A percentile compares a stretch with the other conserved stretches of the same genome.
Evolutionary conservation across 495 filamentous ascomycete species (phyloP).

Genomic region (Letharia columbiana): DNA sequence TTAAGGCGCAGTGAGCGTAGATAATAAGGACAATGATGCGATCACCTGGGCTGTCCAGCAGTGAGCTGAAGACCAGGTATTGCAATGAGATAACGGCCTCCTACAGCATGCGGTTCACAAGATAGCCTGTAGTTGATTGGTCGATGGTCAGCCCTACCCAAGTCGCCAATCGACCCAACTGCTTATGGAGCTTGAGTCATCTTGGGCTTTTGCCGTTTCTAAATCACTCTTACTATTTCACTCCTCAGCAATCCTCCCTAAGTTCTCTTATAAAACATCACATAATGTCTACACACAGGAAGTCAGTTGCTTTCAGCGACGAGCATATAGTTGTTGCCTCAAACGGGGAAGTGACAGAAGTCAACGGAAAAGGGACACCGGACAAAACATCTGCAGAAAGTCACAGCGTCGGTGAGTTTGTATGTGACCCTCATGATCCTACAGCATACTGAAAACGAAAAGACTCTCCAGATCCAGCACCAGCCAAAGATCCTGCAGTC

Average conservation of each 20-base stretch:
- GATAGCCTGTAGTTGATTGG: neutral
- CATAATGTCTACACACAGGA: slow-evolving; percentile 48
- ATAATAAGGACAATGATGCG: neutral
- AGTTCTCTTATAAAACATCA: neutral
- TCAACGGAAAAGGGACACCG: slow-evolving; percentile 50
- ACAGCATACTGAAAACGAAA: slow-evolving; percentile 23
- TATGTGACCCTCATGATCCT: slow-evolving; percentile 16
- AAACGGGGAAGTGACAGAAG: slow-evolving; percentile 71
- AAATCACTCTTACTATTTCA: neutral
- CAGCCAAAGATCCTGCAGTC: slow-evolving; percentile 48
- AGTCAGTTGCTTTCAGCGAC: slow-evolving; percentile 85
- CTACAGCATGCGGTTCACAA: neutral
- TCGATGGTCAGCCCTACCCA: neutral
- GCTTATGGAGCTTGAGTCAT: neutral
- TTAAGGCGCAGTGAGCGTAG: slow-evolving; percentile 6
- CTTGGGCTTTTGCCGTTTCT: neutral
- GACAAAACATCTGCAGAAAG: slow-evolving; percentile 62
- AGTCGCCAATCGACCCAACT: neutral
- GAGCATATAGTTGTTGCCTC: slow-evolving; percentile 73
- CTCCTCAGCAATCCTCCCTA: no score
- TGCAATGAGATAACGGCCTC: neutral
- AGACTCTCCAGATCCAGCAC: slow-evolving; percentile 25
- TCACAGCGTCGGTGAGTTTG: slow-evolving; percentile 52
- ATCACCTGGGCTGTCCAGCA: slow-evolving; percentile 1
- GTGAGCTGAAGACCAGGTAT: neutral